phyloP scores from a whole-genome alignment of 257 asterid genomes.

The Solanum stenotomum region DNA sequence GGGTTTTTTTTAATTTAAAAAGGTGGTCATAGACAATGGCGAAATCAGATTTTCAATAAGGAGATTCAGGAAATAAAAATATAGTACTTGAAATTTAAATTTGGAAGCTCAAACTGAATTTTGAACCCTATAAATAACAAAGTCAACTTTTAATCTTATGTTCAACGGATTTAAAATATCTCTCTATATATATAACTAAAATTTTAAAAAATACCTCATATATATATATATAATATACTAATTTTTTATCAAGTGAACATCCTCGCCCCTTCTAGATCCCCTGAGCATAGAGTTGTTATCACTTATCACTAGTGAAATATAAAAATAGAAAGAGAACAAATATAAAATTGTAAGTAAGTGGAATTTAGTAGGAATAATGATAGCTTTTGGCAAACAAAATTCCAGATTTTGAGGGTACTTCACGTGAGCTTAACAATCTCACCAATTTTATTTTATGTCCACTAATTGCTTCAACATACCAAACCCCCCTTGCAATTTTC shows the following conservation, averaged over 20 bases:
- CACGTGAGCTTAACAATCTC: slow-evolving; percentile 23
- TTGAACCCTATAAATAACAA: too few relatives aligned
- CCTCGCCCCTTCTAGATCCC: neutral
- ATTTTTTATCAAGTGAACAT: neutral
- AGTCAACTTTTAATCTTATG: neutral
- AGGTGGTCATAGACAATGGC: too few relatives aligned
- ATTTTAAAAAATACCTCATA: neutral
- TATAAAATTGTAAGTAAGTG: neutral
- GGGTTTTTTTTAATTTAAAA: neutral
- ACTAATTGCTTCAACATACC: slow-evolving; percentile 5
- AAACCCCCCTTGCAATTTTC: neutral
- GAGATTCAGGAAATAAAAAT: neutral
- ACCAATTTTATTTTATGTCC: neutral
- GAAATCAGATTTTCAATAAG: too few relatives aligned
- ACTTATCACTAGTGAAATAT: neutral
- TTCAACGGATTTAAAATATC: too few relatives aligned
- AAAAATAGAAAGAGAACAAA: neutral
- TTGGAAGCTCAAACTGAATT: too few relatives aligned
- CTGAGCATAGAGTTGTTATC: neutral
- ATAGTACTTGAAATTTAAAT: too few relatives aligned
- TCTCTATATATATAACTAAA: too few relatives aligned
- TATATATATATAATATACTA: too few relatives aligned
- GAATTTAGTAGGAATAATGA: neutral
- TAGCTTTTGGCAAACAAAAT: slow-evolving; percentile 19
- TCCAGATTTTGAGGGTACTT: slow-evolving; percentile 35